Conservation (phyloP, 1,284 basidiomycete species). For the Ustilago trichophora region DNA sequence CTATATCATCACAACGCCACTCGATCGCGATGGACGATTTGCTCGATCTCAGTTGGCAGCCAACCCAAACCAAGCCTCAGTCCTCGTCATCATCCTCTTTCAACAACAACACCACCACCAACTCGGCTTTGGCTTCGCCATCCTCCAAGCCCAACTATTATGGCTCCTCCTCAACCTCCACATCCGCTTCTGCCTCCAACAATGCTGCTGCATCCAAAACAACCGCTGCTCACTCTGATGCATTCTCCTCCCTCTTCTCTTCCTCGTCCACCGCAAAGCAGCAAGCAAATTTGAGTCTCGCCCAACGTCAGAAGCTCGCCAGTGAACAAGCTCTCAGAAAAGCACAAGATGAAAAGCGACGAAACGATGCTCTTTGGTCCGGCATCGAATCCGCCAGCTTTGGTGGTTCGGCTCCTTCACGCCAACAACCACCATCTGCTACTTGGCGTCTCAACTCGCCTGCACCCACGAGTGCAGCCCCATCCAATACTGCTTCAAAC, state of each 20-base stretch:
- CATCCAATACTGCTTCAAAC: neutral
- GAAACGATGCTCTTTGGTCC: constrained; percentile 39
- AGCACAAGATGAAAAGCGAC: constrained; percentile 20
- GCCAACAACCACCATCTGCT: neutral
- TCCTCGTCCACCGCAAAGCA: constrained; percentile 24
- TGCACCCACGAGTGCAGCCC: neutral
- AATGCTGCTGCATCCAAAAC: constrained; percentile 5
- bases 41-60: constrained; percentile 60
- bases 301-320: constrained; percentile 34
- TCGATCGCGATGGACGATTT: constrained; percentile 62
- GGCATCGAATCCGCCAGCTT: constrained; percentile 29
- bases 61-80: constrained; percentile 10
- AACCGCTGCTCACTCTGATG: constrained; percentile 24
- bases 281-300: constrained; percentile 25
- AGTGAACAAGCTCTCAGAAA: constrained; percentile 16
- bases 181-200: constrained; percentile 3
- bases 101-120: constrained; percentile 14
- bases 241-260: constrained; percentile 58
- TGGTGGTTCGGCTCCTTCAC: neutral
- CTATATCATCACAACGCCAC: constrained; percentile 12
- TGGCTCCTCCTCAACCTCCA: constrained; percentile 5
- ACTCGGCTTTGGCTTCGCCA: constrained; percentile 3
- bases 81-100: constrained; percentile 9
- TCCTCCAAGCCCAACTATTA: constrained; percentile 28
- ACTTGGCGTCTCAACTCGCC: constrained; percentile 14